Evolutionary conservation across 306 rosid genomes (phyloP), one percentile per base, ranked within the genome.

Genomic region (Datisca glomerata): DNA sequence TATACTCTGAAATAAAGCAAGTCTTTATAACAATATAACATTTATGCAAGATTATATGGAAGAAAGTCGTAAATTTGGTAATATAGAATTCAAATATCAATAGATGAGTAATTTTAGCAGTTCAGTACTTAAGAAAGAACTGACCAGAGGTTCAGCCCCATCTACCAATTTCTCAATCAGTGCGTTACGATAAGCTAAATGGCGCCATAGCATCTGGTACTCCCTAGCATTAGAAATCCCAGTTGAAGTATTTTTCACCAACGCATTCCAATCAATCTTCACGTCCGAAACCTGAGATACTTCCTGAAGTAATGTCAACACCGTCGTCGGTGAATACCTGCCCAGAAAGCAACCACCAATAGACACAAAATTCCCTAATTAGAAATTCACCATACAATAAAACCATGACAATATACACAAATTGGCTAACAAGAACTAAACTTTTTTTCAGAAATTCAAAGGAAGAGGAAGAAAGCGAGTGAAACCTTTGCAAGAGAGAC

Each of bases 151-250:
- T 12, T 64, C 56, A 36, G 35, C 72, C 3, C 38, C 86, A 12
- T 70, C 57, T 13, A 64, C 78, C 2, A 78, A 38, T 16, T 45
- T 57, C 2, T 78, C 74, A 7, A 47, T 37, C 48, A 80, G 57
- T 19, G 64, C 7, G 12, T 78, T 51, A 3, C 67, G 72, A 53
- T 91, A 91, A 1, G 98, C 96, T 50, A 91, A 48, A 74, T 84
- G 85, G 24, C 78, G 96, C 98, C 98, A 91, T 2, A 91, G 50
- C 96, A 91, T 73, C 64, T 80, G 98, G 57, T 68, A 80, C 49
- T 91, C 98, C 42, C 81, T 64, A 17, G 94, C 81, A 73, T 50
- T 76, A 7, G 85, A 69, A 49, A 91, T 91, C 24, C 94, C 96
- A 44, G 96, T 78, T 0, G 86, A 53, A 12, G 82, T 80, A 28